Conservation (phyloP, 2,329 filamentous ascomycete genomes). For the Cercospora citrullina region DNA sequence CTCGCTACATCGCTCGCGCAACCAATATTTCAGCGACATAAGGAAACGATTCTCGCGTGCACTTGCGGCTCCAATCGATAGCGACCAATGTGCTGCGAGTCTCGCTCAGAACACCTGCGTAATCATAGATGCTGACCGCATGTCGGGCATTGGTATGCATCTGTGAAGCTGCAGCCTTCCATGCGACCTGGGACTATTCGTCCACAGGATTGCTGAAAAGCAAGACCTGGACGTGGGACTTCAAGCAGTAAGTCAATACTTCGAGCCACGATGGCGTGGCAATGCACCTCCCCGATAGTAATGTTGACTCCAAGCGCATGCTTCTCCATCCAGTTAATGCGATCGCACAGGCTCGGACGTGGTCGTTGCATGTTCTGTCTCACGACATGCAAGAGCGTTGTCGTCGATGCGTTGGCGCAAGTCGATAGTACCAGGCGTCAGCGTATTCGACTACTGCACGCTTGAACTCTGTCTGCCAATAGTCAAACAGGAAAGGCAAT, state of each 20-base stretch:
- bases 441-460: background rate
- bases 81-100: background rate
- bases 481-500: background rate
- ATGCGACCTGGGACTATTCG: background rate
- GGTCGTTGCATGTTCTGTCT: background rate
- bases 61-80: background rate
- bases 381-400: background rate
- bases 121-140: background rate
- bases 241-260: background rate
- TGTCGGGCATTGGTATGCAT: background rate
- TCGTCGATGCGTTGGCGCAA: slow-evolving; percentile 1
- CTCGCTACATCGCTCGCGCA: background rate
- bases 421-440: background rate
- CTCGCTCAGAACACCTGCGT: background rate
- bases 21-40: background rate
- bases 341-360: background rate
- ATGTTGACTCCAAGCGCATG: background rate
- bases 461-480: background rate
- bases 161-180: background rate
- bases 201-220: background rate
- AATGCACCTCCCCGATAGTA: background rate
- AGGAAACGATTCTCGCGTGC: background rate
- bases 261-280: background rate
- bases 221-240: background rate
- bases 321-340: background rate